A percentile compares a stretch with the other conserved stretches of the same genome.
phyloP scores from a whole-genome alignment of 2,329 filamentous ascomycete species.

The Trichoderma simmonsii region DNA sequence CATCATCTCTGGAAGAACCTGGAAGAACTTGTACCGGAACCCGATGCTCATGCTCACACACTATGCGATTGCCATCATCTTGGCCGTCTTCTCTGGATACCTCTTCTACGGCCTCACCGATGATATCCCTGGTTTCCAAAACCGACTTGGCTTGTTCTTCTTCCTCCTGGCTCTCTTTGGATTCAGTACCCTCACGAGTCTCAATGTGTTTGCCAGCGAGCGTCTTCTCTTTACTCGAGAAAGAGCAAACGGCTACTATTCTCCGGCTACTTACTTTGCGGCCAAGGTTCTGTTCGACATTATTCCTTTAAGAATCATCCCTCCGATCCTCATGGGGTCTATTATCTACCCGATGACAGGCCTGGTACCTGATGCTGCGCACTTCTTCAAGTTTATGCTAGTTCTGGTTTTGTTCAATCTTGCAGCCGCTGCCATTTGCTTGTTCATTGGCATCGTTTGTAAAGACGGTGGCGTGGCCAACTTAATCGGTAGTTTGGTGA shows the following conservation, averaged over 20 bases:
- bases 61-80: constrained; percentile 92
- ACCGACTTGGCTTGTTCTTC: constrained; percentile 94
- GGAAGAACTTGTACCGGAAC: constrained; percentile 96
- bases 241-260: constrained; percentile 94
- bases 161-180: constrained; percentile 94
- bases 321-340: constrained; percentile 89
- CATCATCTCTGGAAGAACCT: constrained; percentile 86
- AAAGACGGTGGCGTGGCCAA: constrained; percentile 89
- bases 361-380: constrained; percentile 72
- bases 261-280: constrained; percentile 87
- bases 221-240: constrained; percentile 88
- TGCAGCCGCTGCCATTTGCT: constrained; percentile 85
- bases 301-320: constrained; percentile 87
- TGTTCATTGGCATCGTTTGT: constrained; percentile 96
- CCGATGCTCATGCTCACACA: constrained; percentile 98
- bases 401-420: constrained; percentile 95
- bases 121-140: constrained; percentile 96
- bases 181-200: constrained; percentile 90
- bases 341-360: constrained; percentile 99
- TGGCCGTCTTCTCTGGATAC: constrained; percentile 91
- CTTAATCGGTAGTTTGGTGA: constrained; percentile 88
- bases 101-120: constrained; percentile 95
- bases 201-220: constrained; percentile 91
- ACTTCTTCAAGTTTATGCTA: constrained; percentile 89
- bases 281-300: constrained; percentile 99